Evolutionary conservation across 306 rosid species (phyloP).

Genomic region (Cicer yamashitae): DNA sequence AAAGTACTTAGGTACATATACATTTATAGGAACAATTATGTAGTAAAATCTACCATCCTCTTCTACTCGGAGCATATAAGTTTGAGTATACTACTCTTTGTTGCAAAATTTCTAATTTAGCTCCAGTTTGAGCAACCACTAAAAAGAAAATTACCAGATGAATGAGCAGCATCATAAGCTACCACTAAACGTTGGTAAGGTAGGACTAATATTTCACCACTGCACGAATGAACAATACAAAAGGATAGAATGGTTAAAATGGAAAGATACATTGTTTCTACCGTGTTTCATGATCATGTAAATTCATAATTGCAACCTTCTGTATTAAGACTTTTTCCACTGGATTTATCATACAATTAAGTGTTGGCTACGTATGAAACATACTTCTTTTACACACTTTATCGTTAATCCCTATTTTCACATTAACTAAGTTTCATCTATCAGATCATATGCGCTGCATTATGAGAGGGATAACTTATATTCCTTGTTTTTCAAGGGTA

Average conservation of each 20-base stretch:
- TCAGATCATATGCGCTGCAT: constrained; percentile 6
- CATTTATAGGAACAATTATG: neutral
- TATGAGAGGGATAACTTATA: neutral
- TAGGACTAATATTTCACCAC: neutral
- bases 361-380: neutral
- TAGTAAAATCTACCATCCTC: neutral
- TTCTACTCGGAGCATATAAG: constrained; percentile 21
- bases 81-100: neutral
- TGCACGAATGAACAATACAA: constrained; percentile 10
- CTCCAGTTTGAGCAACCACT: neutral
- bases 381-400: neutral
- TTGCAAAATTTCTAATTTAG: neutral
- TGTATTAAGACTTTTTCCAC: constrained; percentile 13
- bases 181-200: no score
- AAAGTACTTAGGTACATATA: neutral
- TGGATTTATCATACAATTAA: constrained; percentile 21
- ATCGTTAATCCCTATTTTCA: constrained; percentile 1
- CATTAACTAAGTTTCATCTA: constrained; percentile 26
- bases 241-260: constrained; percentile 13
- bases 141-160: constrained; percentile 48
- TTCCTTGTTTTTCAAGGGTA: constrained; percentile 3
- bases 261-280: constrained; percentile 11
- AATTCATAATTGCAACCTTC: constrained; percentile 23
- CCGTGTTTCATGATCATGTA: constrained; percentile 23
- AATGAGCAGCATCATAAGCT: constrained; percentile 48